Base-by-base conservation (phyloP, 2,329 filamentous ascomycete species). In the Stagonosporopsis vannaccii region DNA sequence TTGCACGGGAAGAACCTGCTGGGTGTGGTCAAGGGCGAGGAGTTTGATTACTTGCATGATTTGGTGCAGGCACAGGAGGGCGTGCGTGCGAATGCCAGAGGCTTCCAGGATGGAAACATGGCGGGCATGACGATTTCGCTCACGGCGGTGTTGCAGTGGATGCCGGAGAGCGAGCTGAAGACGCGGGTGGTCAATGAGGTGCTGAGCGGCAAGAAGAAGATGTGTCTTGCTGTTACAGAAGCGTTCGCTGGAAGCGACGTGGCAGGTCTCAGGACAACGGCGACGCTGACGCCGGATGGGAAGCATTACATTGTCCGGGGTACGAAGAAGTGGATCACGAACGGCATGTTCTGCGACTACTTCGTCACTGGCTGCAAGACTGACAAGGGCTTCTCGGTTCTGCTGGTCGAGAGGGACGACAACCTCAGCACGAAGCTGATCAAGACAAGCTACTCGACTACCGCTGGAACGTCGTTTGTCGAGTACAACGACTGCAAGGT, bases 21-120 rank as follows among this genome's bases (percentile, higher is more conserved):
- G 51, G 84, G 82, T 57, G 90, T 90, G 40, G 88, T 82, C 51
- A 85, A 90, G 70, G 90, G 90, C 46, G 86, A 92, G 75, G 88
- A 93, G 60, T 96, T 93, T 67, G 91, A 96, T 75, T 93, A 92
- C 76, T 91, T 96, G 77, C 91, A 95, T 75, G 91, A 95, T 73
- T 74, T 95, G 72, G 85, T 96, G 62, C 80, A 90, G 48, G 79
- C 82, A 8, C 91, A 96, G 77, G 92, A 96, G 77, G 78, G 90
- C 63, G 82, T 84, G 1, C 83, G 92, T 28, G 80, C 85, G 6
- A 91, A 89, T 73, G 87, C 89, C 25, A 81, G 90, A 66, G 92
- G 91, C 1, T 96, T 95, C 78, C 87, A 91, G 74, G 92, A 96
- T 73, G 92, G 91, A 3, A 93, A 92, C 77, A 86, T 96, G 85